phyloP scores from a whole-genome alignment of 2,329 filamentous ascomycete species.

The Colletotrichum acutatum region DNA sequence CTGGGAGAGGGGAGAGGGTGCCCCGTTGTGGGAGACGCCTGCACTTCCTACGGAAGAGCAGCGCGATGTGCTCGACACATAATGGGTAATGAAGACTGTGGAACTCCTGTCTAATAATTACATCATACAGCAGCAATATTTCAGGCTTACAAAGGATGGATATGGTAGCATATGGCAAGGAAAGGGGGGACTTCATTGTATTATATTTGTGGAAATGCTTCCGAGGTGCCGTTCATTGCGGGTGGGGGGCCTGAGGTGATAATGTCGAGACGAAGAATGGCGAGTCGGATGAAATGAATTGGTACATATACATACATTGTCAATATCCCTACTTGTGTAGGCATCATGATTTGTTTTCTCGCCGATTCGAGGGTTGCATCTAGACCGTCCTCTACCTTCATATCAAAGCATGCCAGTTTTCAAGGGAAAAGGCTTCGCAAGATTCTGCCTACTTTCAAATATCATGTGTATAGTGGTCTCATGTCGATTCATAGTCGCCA shows the following conservation, averaged over 20 bases:
- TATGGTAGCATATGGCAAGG: not conserved
- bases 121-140: conserved; percentile 25
- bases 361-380: not conserved
- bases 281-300: not conserved
- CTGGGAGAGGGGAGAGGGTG: conserved; percentile 63
- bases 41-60: conserved; percentile 53
- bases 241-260: not conserved
- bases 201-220: not conserved
- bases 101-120: conserved; percentile 20
- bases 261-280: not conserved
- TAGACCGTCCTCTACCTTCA: not conserved
- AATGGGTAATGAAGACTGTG: conserved; percentile 5
- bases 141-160: not conserved
- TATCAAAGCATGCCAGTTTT: too few species aligned
- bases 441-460: too few species aligned
- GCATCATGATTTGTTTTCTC: not conserved
- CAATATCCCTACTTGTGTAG: not conserved
- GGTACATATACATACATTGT: not conserved
- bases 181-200: conserved; percentile 3
- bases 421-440: too few species aligned
- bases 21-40: conserved; percentile 49
- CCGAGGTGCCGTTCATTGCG: not conserved
- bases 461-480: too few species aligned
- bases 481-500: not conserved
- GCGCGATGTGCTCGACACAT: conserved; percentile 53